Evolutionary conservation across 2,329 filamentous ascomycete genomes (phyloP), one percentile per base, ranked within the genome.

Genomic region (Xylaria arbuscula): DNA sequence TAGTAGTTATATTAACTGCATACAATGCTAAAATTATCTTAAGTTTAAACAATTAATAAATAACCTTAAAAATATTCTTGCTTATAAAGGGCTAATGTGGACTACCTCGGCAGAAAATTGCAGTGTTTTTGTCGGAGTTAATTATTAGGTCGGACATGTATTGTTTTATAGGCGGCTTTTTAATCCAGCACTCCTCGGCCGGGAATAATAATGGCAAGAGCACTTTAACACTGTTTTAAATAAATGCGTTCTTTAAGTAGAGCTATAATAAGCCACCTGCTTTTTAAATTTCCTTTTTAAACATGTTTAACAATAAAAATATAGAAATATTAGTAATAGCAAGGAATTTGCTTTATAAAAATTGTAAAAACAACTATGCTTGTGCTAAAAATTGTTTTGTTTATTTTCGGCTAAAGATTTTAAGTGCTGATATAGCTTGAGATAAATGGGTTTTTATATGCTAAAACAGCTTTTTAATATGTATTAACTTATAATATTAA

Each of bases 241-340:
- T 42, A 42, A 32, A 32, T 17, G 13, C 10, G 1, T 54, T 34
- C 42, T 34, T 54, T 32, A 47, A 38, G 13, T 62, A n/a, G 45
- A 53, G 34, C 11, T 53, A n/a, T 45, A 47, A 53, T 28, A 62
- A 55, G 17, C 28, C 34, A 45, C 28, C 24, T 24, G 3, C 59
- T 62, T 24, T 53, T 47, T 54, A 8, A 11, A 62, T 62, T 55
- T 62, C 22, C 7, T 45, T 62, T 55, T 55, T 3, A 17, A 54
- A 62, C 9, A 24, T 28, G 28, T 42, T 53, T 22, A 47, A 54
- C 17, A 62, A 17, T 13, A n/a, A 9, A 5, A 11, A 32, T 45
- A 62, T 10, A 13, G 17, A 24, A 32, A n/a, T 36, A 54, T 62
- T 54, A 45, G 28, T 32, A 17, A 38, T 62, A 22, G n/a, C 34